Evolutionary conservation across 1,139 yeast species (phyloP), one percentile per base, ranked within the genome.

Genomic region (Yamadazyma pseudoaaseri): DNA sequence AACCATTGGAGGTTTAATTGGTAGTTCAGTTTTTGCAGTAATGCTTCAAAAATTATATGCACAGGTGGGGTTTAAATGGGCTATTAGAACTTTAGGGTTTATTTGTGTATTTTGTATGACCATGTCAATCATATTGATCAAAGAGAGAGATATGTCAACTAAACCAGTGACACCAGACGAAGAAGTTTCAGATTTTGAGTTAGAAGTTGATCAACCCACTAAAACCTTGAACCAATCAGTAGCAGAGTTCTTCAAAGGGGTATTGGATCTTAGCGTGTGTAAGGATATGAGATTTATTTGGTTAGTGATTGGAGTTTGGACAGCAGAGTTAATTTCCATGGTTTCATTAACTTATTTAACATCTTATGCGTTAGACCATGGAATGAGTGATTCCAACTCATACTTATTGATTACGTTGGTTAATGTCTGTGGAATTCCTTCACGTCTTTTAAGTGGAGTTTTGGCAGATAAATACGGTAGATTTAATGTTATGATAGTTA

Each of bases 1-100:
- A 2, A 76, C 82, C 1, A 61, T 73, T 16, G 86, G 86, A 2
- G 84, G 84, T 1, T 70, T 80, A 7, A 55, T 77, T 2, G 87
- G 87, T 2, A 84, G 84, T 6, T 64, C 80, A 1, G 56, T 76
- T 2, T 77, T 75, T 52, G 80, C 86, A 0, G 51, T 79, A 15
- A 65, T 77, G 62, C 62, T 79, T 43, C 69, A 75, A 39, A 53
- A 60, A 29, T 56, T 79, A 37, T 72, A 70, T 47, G 56, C 49
- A 0, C 43, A 48, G 20, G 56, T 75, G 14, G 86, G 87, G 2
- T 82, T 66, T 50, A 70, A 64, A 17, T 81, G 86, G 86, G 75
- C 84, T 2, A 65, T 79, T 31, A 59, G 87, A 35, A 61, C 73
- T 2, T 56, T 79, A 45, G 83, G 76, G 0, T 71, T 80, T 32